Percentiles rank a stretch among this genome's conserved stretches.
phyloP scores from a whole-genome alignment of 257 asterid species.

The Rubia yunnanensis region DNA sequence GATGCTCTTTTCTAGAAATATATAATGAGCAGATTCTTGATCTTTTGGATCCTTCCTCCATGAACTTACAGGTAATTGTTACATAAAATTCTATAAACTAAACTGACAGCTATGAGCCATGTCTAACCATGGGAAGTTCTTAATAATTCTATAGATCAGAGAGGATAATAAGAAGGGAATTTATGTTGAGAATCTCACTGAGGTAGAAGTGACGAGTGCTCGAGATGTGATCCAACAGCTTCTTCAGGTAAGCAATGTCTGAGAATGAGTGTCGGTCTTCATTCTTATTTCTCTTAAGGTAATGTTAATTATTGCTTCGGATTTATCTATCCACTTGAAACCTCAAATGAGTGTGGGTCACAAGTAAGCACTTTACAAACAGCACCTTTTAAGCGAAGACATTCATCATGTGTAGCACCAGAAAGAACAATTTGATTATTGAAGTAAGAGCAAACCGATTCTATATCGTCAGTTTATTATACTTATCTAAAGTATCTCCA shows the following conservation, averaged over 20 bases:
- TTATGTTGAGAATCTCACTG: constrained; percentile 85
- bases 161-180: constrained; percentile 92
- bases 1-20: constrained; percentile 88
- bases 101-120: not conserved
- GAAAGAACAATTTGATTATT: not conserved
- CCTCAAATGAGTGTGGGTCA: not conserved
- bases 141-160: constrained; percentile 51
- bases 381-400: not conserved
- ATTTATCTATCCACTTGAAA: not conserved
- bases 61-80: constrained; percentile 66
- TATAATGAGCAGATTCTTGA: constrained; percentile 94
- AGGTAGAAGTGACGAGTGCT: constrained; percentile 85
- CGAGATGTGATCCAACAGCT: constrained; percentile 92
- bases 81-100: not conserved
- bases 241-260: constrained; percentile 52
- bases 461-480: not conserved
- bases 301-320: not conserved
- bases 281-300: not conserved
- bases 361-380: not conserved
- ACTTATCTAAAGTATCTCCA: not conserved
- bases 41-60: constrained; percentile 78
- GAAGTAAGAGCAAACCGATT: not conserved
- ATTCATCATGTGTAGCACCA: not conserved
- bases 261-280: not conserved
- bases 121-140: constrained; percentile 8